Evolutionary conservation across 352 stramenopile genomes (phyloP), one percentile per base, ranked within the genome.

Genomic region (Pythium diclinum): DNA sequence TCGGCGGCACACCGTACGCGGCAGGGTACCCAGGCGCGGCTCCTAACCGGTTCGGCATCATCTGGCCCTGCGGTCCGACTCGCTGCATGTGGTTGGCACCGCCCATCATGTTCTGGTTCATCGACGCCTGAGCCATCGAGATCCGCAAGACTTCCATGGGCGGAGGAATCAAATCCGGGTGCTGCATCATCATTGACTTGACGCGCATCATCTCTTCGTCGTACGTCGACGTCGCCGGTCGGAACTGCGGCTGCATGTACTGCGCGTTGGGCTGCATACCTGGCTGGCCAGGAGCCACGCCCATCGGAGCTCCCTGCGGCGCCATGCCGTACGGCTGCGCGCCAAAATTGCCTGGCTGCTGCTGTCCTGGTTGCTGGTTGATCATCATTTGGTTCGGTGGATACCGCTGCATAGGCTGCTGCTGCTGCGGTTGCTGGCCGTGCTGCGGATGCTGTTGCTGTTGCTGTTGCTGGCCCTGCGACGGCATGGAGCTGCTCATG

Each of bases 111-210:
- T 64, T 72, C 46, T 74, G 74, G 8, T 81, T 78, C 69, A 88
- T 83, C 44, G 61, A 79, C 11, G 78, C 85, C 56, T 92, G 83
- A 46, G 77, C 89, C 83, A 92, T 92, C 3, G 81, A 90, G 54
- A 94, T 92, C 21, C 84, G 87, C 36, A 95, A 72, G 34, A 95
- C 85, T 60, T 95, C 87, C 82, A 92, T 89, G 33, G 87, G 87
- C 13, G 87, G 87, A 6, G 87, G 84, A 56, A 95, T 95, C 65
- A 94, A 64, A 61, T 95, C 87, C 1, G 83, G 81, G 52, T 95
- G 87, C 66, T 92, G 83, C 77, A 90, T 91, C 78, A 94, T 91
- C 87, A 94, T 94, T 42, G 85, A 87, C 72, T 93, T 94, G 40
- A 95, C 83, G 19, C 87, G 78, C 61, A 88, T 85, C 66, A 93